phyloP scores from a whole-genome alignment of 164 flowering plant species.

The Echeveria elegans region DNA sequence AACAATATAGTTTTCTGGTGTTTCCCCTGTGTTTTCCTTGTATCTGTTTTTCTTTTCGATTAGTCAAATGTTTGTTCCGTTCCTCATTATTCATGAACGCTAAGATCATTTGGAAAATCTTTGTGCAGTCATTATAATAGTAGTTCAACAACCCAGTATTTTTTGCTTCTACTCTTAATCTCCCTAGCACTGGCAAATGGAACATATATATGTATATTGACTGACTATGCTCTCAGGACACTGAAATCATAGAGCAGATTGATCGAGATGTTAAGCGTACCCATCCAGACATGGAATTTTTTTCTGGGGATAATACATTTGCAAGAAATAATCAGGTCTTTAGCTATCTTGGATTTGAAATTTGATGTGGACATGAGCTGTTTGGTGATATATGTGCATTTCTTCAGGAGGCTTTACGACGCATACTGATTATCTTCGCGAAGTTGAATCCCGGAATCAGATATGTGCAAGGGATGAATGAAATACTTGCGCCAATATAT shows the following conservation, averaged over 20 bases:
- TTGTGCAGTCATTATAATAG: not conserved
- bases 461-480: constrained; percentile 99
- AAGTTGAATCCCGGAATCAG: constrained; percentile 95
- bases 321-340: constrained; percentile 79
- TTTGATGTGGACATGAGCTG: constrained; percentile 1
- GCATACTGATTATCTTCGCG: constrained; percentile 74
- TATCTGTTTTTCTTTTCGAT: not conserved
- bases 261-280: constrained; percentile 96
- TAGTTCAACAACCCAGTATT: not conserved
- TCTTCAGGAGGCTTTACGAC: constrained; percentile 75
- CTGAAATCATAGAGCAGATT: constrained; percentile 92
- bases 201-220: not conserved
- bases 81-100: not conserved
- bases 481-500: constrained; percentile 83
- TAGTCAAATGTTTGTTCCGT: not conserved
- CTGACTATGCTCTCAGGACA: constrained; percentile 36
- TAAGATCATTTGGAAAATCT: not conserved
- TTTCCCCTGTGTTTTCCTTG: not conserved
- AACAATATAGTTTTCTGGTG: not conserved
- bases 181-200: not conserved
- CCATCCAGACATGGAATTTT: constrained; percentile 92
- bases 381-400: constrained; percentile 5
- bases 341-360: not conserved
- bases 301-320: constrained; percentile 66
- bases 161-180: not conserved